Conservation (phyloP, 2,329 filamentous ascomycete species). For the Cladophialophora yegresii region DNA sequence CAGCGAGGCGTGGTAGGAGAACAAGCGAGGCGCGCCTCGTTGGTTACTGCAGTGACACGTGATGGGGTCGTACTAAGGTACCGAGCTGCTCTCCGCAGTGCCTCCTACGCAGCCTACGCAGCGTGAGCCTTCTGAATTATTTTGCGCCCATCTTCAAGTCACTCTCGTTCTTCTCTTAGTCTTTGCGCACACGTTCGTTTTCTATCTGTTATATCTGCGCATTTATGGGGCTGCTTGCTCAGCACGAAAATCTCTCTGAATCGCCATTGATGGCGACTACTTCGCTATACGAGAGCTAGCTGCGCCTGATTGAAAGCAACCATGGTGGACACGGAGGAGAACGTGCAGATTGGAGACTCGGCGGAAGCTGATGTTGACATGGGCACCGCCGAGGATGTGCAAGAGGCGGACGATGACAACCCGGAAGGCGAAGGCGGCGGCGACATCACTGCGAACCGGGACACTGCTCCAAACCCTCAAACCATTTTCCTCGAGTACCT, state of each 20-base stretch:
- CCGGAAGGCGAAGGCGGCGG: constrained; percentile 30
- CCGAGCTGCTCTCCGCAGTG: background rate
- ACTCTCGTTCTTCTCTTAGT: background rate
- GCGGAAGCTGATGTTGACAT: constrained; percentile 38
- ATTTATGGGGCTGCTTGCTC: background rate
- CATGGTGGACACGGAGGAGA: constrained; percentile 38
- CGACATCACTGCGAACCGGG: constrained; percentile 27
- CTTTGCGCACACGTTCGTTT: background rate
- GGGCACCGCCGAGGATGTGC: constrained; percentile 34
- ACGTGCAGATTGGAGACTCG: constrained; percentile 26
- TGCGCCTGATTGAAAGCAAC: background rate
- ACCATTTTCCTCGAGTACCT: constrained; percentile 54
- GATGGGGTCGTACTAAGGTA: background rate
- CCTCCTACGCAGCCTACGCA: no score
- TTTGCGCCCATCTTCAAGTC: background rate
- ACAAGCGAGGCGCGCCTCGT: background rate
- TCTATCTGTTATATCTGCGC: background rate
- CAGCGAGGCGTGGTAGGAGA: background rate
- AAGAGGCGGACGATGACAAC: constrained; percentile 34
- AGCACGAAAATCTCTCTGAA: no score
- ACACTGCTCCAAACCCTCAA: constrained; percentile 36
- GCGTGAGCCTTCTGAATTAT: background rate
- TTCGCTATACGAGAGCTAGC: background rate
- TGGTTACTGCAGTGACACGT: background rate
- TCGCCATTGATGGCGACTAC: background rate